Conservation (phyloP, 371 early-diverging fungal genomes). For the Rhizopus sp. region DNA sequence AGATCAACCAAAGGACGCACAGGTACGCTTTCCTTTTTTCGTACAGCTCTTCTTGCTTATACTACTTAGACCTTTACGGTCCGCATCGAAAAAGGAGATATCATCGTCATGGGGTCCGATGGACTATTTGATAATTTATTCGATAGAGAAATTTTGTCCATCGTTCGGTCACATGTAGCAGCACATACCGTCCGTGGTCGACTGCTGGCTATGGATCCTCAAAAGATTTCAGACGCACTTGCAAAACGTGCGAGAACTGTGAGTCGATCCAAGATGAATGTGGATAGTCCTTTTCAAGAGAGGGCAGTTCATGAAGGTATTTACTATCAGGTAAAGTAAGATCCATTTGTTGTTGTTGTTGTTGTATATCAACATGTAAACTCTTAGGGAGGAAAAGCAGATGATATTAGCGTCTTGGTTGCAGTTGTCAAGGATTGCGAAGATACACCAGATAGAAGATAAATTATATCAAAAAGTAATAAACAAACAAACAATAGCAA, state of each 20-base stretch:
- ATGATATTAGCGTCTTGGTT: conserved; percentile 79
- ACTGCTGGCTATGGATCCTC: conserved; percentile 58
- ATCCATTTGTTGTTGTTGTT: neutral
- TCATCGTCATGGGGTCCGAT: conserved; percentile 75
- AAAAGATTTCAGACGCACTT: conserved; percentile 71
- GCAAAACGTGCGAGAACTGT: conserved; percentile 72
- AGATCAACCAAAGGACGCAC: conserved; percentile 68
- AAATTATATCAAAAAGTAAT: no score
- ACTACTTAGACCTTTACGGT: conserved; percentile 53
- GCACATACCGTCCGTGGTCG: conserved; percentile 28
- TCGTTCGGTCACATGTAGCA: conserved; percentile 63
- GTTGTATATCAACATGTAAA: conserved; percentile 17
- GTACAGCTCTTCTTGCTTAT: no score
- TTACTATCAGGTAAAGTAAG: conserved; percentile 50
- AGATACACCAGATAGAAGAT: conserved; percentile 37
- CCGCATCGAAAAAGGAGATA: conserved; percentile 76
- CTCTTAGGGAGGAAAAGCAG: conserved; percentile 77
- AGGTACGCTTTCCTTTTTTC: conserved; percentile 35
- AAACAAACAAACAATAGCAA: no score
- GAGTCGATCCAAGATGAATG: conserved; percentile 63
- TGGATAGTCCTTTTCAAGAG: conserved; percentile 82
- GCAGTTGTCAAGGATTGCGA: conserved; percentile 65
- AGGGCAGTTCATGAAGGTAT: conserved; percentile 75
- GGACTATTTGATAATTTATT: conserved; percentile 83
- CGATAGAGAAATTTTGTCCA: conserved; percentile 79